phyloP scores from a whole-genome alignment of 768 basidiomycete genomes.

The Lactifluus rugatus region DNA sequence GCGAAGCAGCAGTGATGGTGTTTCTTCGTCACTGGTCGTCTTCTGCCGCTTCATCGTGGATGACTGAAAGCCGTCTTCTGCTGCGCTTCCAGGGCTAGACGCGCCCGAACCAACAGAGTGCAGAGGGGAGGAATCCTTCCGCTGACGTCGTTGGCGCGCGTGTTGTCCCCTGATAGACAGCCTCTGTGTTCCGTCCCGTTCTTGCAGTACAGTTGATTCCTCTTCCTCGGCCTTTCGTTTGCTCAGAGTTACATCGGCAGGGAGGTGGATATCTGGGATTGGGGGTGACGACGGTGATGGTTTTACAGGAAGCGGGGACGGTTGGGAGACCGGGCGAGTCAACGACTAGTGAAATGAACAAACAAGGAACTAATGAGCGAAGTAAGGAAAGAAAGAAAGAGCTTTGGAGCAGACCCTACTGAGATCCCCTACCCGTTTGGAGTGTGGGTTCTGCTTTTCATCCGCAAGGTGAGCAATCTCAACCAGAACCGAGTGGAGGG shows the following conservation, averaged over 20 bases:
- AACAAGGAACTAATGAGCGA: background rate
- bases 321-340: background rate
- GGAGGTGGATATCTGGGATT: background rate
- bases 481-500: conserved; percentile 6
- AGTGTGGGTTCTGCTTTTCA: conserved; percentile 4
- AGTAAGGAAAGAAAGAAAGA: background rate
- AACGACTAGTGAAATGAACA: conserved; percentile 2
- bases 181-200: background rate
- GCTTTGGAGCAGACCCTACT: conserved; percentile 17
- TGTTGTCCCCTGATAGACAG: conserved; percentile 14
- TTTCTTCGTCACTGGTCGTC: background rate
- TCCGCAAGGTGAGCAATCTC: conserved; percentile 8
- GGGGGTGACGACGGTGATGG: background rate
- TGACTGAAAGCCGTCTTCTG: background rate
- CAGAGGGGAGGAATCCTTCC: background rate
- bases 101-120: background rate
- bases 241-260: background rate
- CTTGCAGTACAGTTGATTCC: background rate
- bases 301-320: background rate
- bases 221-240: background rate
- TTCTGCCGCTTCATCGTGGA: conserved; percentile 5
- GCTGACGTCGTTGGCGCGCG: conserved; percentile 4
- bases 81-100: background rate
- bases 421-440: conserved; percentile 14
- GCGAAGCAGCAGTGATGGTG: conserved; percentile 11